Evolutionary conservation across 2,329 filamentous ascomycete genomes (phyloP).

Genomic region (Cytospora chrysosperma): DNA sequence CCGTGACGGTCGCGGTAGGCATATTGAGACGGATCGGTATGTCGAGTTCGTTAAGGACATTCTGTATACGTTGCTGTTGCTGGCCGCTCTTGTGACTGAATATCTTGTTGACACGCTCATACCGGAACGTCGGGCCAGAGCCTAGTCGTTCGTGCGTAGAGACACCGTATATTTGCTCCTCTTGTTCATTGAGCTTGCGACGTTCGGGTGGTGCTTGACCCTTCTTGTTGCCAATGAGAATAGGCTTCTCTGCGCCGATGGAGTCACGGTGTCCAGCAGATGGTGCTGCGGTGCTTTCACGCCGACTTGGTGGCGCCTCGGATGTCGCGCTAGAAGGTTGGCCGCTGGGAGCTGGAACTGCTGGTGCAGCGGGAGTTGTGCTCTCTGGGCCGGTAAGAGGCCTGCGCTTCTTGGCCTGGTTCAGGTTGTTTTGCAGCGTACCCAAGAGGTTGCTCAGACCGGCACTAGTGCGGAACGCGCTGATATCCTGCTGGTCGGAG

Average conservation of each 20-base stretch:
- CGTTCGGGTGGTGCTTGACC: slow-evolving; percentile 53
- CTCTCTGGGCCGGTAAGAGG: slow-evolving; percentile 63
- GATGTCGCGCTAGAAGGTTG: slow-evolving; percentile 39
- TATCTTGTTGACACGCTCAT: slow-evolving; percentile 76
- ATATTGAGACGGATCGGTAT: slow-evolving; percentile 69
- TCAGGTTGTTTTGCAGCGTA: slow-evolving; percentile 72
- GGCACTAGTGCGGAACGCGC: slow-evolving; percentile 19
- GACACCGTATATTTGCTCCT: slow-evolving; percentile 80
- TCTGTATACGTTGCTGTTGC: slow-evolving; percentile 73
- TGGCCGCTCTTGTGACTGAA: slow-evolving; percentile 74
- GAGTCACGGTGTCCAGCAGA: slow-evolving; percentile 45
- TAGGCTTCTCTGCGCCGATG: slow-evolving; percentile 40
- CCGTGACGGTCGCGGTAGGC: slow-evolving; percentile 70
- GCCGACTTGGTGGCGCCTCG: slow-evolving; percentile 41
- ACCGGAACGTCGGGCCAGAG: slow-evolving; percentile 85
- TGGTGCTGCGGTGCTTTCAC: slow-evolving; percentile 53
- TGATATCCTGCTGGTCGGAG: slow-evolving; percentile 67
- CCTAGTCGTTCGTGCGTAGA: slow-evolving; percentile 81
- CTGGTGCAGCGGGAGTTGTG: slow-evolving; percentile 43
- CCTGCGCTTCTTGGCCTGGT: slow-evolving; percentile 87
- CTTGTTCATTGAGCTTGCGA: slow-evolving; percentile 70
- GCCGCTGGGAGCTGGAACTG: slow-evolving; percentile 33
- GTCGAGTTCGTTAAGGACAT: slow-evolving; percentile 69
- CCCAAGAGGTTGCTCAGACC: slow-evolving; percentile 16
- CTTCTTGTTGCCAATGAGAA: slow-evolving; percentile 50